phyloP scores from a whole-genome alignment of 306 rosid species.

The Crotalaria pallida region DNA sequence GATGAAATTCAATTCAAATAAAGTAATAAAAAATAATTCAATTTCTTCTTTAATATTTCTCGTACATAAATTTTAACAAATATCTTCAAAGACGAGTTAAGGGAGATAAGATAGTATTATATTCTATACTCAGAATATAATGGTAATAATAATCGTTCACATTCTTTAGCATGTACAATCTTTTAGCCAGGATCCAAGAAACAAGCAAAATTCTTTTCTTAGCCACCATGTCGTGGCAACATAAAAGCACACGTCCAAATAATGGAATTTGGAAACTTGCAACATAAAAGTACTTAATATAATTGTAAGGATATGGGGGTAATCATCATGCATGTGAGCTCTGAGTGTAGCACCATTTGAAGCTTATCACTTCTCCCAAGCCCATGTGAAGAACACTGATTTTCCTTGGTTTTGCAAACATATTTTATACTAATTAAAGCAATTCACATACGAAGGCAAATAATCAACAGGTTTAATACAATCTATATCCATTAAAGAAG shows the following conservation, averaged over 20 bases:
- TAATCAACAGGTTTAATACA: too few relatives aligned
- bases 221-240: not conserved
- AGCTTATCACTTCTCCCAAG: not conserved
- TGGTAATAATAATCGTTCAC: not conserved
- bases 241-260: not conserved
- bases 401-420: not conserved
- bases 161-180: not conserved
- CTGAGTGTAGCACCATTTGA: not conserved
- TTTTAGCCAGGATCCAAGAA: not conserved
- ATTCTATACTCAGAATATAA: not conserved
- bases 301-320: not conserved
- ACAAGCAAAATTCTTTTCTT: not conserved
- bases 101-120: not conserved
- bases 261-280: not conserved
- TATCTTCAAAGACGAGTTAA: not conserved
- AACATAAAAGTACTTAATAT: not conserved
- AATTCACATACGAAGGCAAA: too few relatives aligned
- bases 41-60: not conserved
- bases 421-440: not conserved
- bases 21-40: not conserved
- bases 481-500: too few relatives aligned
- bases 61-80: not conserved
- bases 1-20: not conserved
- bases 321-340: not conserved
- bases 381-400: not conserved